Evolutionary conservation across 1,284 basidiomycete species (phyloP), one percentile per base, ranked within the genome.

Genomic region (Sphaerobolus stellatus): DNA sequence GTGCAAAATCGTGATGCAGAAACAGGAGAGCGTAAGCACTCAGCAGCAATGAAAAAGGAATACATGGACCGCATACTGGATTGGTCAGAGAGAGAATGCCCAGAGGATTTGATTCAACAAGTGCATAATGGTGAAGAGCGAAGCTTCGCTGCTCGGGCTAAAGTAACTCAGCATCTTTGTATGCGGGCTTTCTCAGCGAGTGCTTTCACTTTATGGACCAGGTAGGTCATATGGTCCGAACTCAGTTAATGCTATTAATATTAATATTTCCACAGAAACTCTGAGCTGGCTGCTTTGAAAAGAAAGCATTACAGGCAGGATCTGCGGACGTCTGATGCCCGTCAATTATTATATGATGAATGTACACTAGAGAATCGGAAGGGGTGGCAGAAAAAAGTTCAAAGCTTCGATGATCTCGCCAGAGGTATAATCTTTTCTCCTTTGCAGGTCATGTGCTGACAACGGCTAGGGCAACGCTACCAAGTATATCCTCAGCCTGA

Each of bases 31-130:
- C 9, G 64, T 3, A 54, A 63, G 25, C 70, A 71, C 52, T 66
- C 69, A 9, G 62, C 67, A 38, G 69, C 70, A 3, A 69, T 68
- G 50, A 59, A 55, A 8, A 56, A 64, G 13, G 64, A 69, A 33
- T 64, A 71, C 13, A 54, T 72, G 14, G 20, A 56, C 24, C 54
- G 50, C 11, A 56, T 70, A 5, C 64, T 70, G 57, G n/a, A 46
- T 9, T 71, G 67, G 63, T 72, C 70, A 5, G 50, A 58, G 43
- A 9, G 7, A 4, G 13, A 56, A 28, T 65, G 62, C 50, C 47
- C 65, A 11, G 3, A 24, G 13, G 13, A n/a, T 18, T 11, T 43
- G 6, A 8, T 18, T 18, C 16, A 24, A 24, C 41, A 27, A 20
- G 13, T 11, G 22, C 22, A 13, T 43, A 14, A 14, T 27, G 13